Conservation (phyloP, 2,329 filamentous ascomycete species). For the Tolypocladium tropicale region DNA sequence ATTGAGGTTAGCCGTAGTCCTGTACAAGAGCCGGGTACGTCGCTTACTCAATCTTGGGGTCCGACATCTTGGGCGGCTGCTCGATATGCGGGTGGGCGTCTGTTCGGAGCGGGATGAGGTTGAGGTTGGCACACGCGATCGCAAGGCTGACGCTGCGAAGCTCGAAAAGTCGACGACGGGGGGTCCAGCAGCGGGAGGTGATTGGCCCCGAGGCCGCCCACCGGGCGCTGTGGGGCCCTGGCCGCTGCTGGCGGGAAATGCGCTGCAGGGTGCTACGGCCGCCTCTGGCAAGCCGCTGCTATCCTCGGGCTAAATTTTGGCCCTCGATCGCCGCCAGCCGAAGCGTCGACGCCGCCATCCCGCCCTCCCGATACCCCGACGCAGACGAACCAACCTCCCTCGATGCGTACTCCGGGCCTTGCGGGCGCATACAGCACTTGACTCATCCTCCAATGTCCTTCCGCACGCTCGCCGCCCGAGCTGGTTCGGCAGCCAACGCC, state of each 20-base stretch:
- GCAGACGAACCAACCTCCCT: slow-evolving; percentile 5
- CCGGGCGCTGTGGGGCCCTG: neutral
- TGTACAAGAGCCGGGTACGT: neutral
- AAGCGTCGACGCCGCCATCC: neutral
- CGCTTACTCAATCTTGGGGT: slow-evolving; percentile 62
- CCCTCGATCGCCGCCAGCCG: neutral
- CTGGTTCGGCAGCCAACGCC: slow-evolving; percentile 38
- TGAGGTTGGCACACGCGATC: slow-evolving; percentile 9
- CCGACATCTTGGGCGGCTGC: slow-evolving; percentile 39
- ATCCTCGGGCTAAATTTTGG: slow-evolving; percentile 18
- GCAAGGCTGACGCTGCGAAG: slow-evolving; percentile 24
- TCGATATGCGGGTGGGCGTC: slow-evolving; percentile 3
- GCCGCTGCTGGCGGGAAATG: neutral
- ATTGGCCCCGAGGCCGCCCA: slow-evolving; percentile 14
- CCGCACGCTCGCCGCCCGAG: slow-evolving; percentile 41
- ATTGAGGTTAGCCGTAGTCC: neutral
- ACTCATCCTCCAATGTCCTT: slow-evolving; percentile 43
- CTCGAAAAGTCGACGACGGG: slow-evolving; percentile 19
- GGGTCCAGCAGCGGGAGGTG: slow-evolving; percentile 5
- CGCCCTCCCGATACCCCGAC: neutral
- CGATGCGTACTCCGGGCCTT: slow-evolving; percentile 22
- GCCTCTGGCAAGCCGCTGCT: slow-evolving; percentile 9
- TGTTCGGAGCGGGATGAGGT: slow-evolving; percentile 8
- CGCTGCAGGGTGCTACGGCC: neutral
- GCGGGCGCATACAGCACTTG: slow-evolving; percentile 21